These are phyloP conservation scores for Vitis hybrid DNA, from an alignment of 177 flowering plant genomes.

Conservation along the genomic window DNA sequence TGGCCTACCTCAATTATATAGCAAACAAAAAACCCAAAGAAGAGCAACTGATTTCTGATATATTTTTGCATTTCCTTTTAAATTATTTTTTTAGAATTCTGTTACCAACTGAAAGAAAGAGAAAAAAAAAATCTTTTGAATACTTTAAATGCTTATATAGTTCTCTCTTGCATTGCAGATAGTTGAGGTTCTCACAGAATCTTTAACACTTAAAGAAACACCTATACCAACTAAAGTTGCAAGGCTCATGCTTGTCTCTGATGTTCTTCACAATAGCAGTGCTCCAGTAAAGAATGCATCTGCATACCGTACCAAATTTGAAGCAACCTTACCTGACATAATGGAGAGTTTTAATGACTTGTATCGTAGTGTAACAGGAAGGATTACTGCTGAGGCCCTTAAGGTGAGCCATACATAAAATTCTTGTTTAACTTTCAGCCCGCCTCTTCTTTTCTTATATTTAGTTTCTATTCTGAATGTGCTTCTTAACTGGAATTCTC, in stretches of 20 bases:
- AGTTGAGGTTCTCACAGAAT: conserved; percentile 96
- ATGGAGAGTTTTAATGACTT: conserved; percentile 98
- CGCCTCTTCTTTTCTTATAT: neutral
- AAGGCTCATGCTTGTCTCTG: conserved; percentile 99
- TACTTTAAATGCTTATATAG: neutral
- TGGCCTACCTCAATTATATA: neutral
- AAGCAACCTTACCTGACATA: conserved; percentile 89
- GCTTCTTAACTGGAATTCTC: conserved; percentile 5
- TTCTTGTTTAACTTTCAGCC: neutral
- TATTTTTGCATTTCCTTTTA: neutral
- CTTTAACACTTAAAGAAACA: conserved; percentile 96
- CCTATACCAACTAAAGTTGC: conserved; percentile 97
- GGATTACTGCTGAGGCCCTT: conserved; percentile 98
- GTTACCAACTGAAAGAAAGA: too few species aligned
- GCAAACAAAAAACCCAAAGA: neutral
- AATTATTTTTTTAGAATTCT: neutral
- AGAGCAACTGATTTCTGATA: neutral
- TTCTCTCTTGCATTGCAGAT: conserved; percentile 46
- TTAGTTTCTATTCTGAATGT: neutral
- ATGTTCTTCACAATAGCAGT: conserved; percentile 96
- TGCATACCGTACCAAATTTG: conserved; percentile 97
- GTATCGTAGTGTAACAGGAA: conserved; percentile 88
- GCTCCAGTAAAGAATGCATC: conserved; percentile 99
- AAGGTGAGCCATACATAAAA: conserved; percentile 51
- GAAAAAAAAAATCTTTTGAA: neutral